These are phyloP conservation scores for Alternaria gansuensis DNA, from an alignment of 2,329 filamentous ascomycete genomes.

Conservation along the genomic window DNA sequence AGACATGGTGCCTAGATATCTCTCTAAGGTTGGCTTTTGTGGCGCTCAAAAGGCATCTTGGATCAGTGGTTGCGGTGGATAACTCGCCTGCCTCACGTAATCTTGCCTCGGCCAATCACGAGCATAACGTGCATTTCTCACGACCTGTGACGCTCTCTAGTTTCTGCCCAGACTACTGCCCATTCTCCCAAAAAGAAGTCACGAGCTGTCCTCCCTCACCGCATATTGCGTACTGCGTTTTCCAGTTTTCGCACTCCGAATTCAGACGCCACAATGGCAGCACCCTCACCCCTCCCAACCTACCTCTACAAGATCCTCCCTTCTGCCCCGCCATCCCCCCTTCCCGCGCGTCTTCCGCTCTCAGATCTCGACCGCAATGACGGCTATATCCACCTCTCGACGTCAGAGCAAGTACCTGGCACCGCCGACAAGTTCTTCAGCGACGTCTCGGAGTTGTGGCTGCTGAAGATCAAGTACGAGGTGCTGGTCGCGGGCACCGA, in stretches of 20 bases:
- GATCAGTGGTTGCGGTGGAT: slow-evolving; percentile 15
- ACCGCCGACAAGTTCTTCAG: slow-evolving; percentile 50
- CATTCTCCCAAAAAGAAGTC: background rate
- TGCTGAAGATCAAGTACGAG: slow-evolving; percentile 64
- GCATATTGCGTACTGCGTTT: background rate
- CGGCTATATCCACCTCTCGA: slow-evolving; percentile 70
- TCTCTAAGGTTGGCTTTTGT: slow-evolving; percentile 17
- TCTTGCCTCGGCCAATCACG: slow-evolving; percentile 20
- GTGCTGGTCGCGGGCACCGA: slow-evolving; percentile 50
- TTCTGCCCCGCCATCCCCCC: slow-evolving; percentile 60
- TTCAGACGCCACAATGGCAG: slow-evolving; percentile 36
- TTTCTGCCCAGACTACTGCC: slow-evolving; percentile 1
- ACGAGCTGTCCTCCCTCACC: background rate
- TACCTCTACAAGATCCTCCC: slow-evolving; percentile 69
- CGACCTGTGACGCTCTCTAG: slow-evolving; percentile 8
- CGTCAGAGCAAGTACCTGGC: slow-evolving; percentile 58
- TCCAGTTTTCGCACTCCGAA: background rate
- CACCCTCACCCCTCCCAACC: slow-evolving; percentile 45
- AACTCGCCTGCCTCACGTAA: slow-evolving; percentile 26
- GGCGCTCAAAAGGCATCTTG: slow-evolving; percentile 16
- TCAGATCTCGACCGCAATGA: slow-evolving; percentile 68
- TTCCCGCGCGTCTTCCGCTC: slow-evolving; percentile 65
- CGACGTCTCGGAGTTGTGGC: slow-evolving; percentile 55
- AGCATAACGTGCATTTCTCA: slow-evolving; percentile 10
- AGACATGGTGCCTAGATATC: slow-evolving; percentile 5